These are phyloP conservation scores for Cydonia oblonga DNA, from an alignment of 331 rosid species.

Conservation along the genomic window DNA sequence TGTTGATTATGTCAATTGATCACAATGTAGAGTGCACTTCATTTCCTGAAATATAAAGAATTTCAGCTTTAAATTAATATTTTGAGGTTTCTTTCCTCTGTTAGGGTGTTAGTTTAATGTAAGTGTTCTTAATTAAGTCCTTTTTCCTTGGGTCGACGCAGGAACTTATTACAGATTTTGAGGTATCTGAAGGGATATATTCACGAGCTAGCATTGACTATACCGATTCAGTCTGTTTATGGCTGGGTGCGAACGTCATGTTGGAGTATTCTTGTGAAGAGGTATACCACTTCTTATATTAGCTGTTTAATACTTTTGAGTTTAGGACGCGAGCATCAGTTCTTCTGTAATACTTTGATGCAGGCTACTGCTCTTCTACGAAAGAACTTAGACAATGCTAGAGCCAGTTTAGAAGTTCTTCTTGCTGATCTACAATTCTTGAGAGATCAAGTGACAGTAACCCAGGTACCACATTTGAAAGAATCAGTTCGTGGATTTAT, in stretches of 20 bases:
- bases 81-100: too few species aligned
- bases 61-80: background rate
- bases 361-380: slow-evolving; percentile 77
- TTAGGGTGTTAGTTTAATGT: too few species aligned
- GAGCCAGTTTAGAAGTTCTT: slow-evolving; percentile 80
- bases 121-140: too few species aligned
- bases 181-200: slow-evolving; percentile 77
- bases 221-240: slow-evolving; percentile 55
- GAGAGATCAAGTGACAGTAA: slow-evolving; percentile 89
- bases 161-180: slow-evolving; percentile 76
- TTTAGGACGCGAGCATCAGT: slow-evolving; percentile 1
- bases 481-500: background rate
- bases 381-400: slow-evolving; percentile 81
- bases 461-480: slow-evolving; percentile 46
- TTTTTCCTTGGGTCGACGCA: too few species aligned
- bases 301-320: slow-evolving; percentile 6
- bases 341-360: slow-evolving; percentile 20
- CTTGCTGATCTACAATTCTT: slow-evolving; percentile 74
- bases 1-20: background rate
- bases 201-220: slow-evolving; percentile 50
- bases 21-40: background rate
- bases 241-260: slow-evolving; percentile 85
- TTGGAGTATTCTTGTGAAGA: slow-evolving; percentile 84
- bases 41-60: background rate
- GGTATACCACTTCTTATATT: slow-evolving; percentile 33